These are phyloP conservation scores for Cladophialophora yegresii DNA, from an alignment of 2,329 filamentous ascomycete species.

Conservation along the genomic window DNA sequence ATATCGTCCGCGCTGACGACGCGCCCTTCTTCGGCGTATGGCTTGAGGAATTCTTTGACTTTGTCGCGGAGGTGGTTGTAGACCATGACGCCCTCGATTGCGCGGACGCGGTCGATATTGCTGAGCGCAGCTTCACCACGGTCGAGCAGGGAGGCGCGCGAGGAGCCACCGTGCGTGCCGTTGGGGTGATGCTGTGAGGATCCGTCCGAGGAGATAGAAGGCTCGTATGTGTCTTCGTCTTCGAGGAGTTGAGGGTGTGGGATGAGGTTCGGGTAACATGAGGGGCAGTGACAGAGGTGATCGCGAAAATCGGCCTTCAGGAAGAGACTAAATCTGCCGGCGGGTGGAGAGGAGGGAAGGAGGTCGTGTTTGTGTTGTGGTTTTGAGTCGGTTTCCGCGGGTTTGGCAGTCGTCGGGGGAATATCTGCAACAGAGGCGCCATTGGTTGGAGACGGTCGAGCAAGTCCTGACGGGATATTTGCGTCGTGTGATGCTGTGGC, in stretches of 20 bases:
- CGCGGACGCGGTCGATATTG: constrained; percentile 87
- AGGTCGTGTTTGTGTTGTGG: constrained; percentile 62
- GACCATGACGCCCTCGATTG: constrained; percentile 96
- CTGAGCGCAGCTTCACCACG: constrained; percentile 89
- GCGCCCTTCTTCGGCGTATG: constrained; percentile 87
- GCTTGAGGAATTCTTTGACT: constrained; percentile 89
- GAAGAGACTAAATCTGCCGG: constrained; percentile 75
- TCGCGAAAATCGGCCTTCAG: constrained; percentile 76
- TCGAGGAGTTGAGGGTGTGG: constrained; percentile 80
- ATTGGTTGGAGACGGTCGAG: constrained; percentile 20
- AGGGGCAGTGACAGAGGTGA: constrained; percentile 75
- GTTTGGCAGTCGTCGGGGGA: constrained; percentile 25
- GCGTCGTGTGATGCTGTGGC: constrained; percentile 44
- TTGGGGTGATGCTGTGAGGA: constrained; percentile 53
- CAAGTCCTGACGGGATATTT: constrained; percentile 49
- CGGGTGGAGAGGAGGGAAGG: constrained; percentile 58
- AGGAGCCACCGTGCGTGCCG: constrained; percentile 47
- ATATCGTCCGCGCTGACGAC: constrained; percentile 93
- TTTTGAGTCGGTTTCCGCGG: constrained; percentile 26
- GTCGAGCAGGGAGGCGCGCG: constrained; percentile 81
- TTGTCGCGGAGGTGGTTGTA: constrained; percentile 96
- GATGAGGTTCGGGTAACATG: constrained; percentile 74
- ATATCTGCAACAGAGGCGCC: constrained; percentile 17
- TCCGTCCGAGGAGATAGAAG: constrained; percentile 69
- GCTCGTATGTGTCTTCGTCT: constrained; percentile 92